Conservation (phyloP, 2,329 filamentous ascomycete species). For the Hirsutella rhossiliensis region DNA sequence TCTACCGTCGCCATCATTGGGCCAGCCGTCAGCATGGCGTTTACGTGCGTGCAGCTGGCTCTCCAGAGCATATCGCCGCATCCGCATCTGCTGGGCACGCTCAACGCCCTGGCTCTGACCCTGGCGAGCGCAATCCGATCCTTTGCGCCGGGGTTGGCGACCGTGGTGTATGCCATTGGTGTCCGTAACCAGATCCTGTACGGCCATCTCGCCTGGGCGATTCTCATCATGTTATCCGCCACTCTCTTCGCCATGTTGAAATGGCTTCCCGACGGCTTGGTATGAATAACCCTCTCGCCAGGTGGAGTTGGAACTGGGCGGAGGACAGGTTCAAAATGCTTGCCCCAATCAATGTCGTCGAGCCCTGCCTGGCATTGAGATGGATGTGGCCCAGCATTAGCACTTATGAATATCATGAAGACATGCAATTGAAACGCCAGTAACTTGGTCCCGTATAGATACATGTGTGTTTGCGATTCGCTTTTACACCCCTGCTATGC, state of each 20-base stretch:
- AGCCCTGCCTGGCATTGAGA: no score
- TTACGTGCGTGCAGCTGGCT: constrained; percentile 60
- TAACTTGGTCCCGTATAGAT: no score
- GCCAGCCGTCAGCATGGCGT: constrained; percentile 54
- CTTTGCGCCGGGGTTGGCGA: constrained; percentile 52
- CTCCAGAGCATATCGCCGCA: constrained; percentile 63
- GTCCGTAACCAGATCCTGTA: constrained; percentile 46
- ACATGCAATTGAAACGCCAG: no score
- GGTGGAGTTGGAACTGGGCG: no score
- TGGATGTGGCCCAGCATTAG: no score
- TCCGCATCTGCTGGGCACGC: constrained; percentile 50
- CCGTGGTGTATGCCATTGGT: constrained; percentile 56
- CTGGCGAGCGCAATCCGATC: constrained; percentile 48
- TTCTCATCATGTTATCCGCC: constrained; percentile 18
- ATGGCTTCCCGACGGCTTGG: constrained; percentile 13
- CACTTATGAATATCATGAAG: no score
- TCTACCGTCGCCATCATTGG: constrained; percentile 36
- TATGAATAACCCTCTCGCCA: no score
- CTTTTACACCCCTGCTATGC: no score
- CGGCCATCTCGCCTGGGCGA: constrained; percentile 39
- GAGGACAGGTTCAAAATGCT: no score
- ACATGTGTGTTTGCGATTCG: no score
- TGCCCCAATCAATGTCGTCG: no score
- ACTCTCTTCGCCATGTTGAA: constrained; percentile 12
- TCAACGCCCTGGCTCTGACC: constrained; percentile 54